phyloP scores from a whole-genome alignment of 1,284 basidiomycete species.

The Cutaneotrichosporon spelunceum region DNA sequence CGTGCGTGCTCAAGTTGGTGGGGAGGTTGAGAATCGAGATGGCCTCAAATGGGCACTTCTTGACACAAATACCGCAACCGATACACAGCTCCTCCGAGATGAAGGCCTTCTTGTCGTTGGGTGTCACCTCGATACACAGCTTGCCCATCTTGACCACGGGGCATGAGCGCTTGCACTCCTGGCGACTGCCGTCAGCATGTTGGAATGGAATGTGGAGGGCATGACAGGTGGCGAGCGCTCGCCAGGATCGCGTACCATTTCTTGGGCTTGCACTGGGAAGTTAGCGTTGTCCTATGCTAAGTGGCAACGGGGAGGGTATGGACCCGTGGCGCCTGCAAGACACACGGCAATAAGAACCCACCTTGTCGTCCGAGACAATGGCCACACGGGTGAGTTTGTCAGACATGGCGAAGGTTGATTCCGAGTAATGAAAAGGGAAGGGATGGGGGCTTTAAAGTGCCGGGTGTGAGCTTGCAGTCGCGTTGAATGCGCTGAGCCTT shows the following conservation, averaged over 20 bases:
- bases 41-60: slow-evolving; percentile 98
- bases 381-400: slow-evolving; percentile 96
- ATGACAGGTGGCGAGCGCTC: background rate
- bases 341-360: slow-evolving; percentile 25
- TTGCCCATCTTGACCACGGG: slow-evolving; percentile 98
- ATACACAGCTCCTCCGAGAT: slow-evolving; percentile 96
- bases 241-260: slow-evolving; percentile 43
- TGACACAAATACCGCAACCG: slow-evolving; percentile 97
- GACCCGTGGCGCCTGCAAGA: background rate
- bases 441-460: background rate
- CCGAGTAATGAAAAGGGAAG: background rate
- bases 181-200: slow-evolving; percentile 34
- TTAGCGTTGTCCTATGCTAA: slow-evolving; percentile 11
- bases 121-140: slow-evolving; percentile 93
- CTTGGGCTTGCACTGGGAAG: slow-evolving; percentile 76
- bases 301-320: background rate
- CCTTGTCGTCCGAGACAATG: slow-evolving; percentile 81
- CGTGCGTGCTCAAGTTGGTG: slow-evolving; percentile 87
- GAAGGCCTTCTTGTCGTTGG: slow-evolving; percentile 92
- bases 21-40: slow-evolving; percentile 96
- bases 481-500: background rate
- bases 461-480: background rate
- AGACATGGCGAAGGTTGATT: slow-evolving; percentile 30
- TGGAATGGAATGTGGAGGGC: background rate
- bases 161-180: slow-evolving; percentile 67